These are phyloP conservation scores for Septoria linicola DNA, from an alignment of 2,329 filamentous ascomycete species.

Conservation along the genomic window DNA sequence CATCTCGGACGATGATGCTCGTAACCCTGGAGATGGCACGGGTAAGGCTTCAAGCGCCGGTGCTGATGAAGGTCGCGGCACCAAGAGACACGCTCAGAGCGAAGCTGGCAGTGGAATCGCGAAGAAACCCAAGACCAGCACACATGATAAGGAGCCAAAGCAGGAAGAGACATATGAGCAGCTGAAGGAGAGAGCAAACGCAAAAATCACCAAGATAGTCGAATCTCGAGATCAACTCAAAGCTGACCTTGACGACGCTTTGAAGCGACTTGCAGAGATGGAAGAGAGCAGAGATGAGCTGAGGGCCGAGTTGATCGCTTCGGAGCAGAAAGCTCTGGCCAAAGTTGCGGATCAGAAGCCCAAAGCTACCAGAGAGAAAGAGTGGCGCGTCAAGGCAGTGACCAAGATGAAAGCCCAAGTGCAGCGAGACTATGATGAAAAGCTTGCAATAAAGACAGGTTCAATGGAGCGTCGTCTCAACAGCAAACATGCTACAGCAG, in stretches of 20 bases:
- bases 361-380: slow-evolving; percentile 4
- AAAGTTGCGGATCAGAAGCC: slow-evolving; percentile 4
- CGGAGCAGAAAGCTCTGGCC: neutral
- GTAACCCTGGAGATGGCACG: neutral
- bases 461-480: slow-evolving; percentile 12
- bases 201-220: neutral
- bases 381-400: neutral
- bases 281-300: slow-evolving; percentile 2
- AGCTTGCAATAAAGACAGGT: slow-evolving; percentile 2
- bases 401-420: slow-evolving; percentile 10
- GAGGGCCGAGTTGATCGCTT: neutral
- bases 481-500: slow-evolving; percentile 10
- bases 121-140: slow-evolving; percentile 6
- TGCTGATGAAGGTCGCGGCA: neutral
- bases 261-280: neutral
- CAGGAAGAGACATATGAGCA: neutral
- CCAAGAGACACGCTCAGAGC: slow-evolving; percentile 6
- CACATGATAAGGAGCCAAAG: too few species aligned
- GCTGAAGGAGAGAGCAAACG: slow-evolving; percentile 4
- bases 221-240: neutral
- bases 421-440: slow-evolving; percentile 5
- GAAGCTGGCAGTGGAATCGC: neutral
- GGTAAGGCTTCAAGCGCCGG: neutral
- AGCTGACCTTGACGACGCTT: neutral
- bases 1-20: neutral